These are phyloP conservation scores for Magnolia sinica DNA, from an alignment of 164 flowering plant genomes.

Conservation along the genomic window DNA sequence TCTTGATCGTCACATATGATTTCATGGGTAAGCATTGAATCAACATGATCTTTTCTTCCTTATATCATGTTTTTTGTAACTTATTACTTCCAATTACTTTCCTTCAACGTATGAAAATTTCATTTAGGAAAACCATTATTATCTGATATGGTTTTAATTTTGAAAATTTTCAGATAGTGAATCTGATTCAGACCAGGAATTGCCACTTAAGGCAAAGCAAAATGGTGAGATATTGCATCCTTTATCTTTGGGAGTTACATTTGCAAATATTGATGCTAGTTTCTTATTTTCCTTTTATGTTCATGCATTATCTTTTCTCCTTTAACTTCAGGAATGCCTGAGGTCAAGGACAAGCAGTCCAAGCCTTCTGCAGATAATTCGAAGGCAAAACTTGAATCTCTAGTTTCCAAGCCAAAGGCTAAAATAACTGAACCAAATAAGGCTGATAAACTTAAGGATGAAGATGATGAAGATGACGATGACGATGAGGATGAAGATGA, in stretches of 20 bases:
- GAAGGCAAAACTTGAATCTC: slow-evolving; percentile 19
- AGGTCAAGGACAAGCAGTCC: slow-evolving; percentile 13
- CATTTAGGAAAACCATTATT: not conserved
- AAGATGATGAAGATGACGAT: slow-evolving; percentile 27
- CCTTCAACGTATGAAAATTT: not conserved
- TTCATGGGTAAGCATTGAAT: slow-evolving; percentile 10
- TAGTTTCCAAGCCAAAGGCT: slow-evolving; percentile 24
- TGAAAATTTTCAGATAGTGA: slow-evolving; percentile 22
- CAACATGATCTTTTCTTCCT: not conserved
- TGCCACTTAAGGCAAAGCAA: slow-evolving; percentile 18
- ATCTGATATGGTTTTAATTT: not conserved
- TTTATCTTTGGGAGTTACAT: not conserved
- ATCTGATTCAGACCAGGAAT: slow-evolving; percentile 30
- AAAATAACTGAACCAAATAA: slow-evolving; percentile 29
- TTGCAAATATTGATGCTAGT: no score
- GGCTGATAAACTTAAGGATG: slow-evolving; percentile 19
- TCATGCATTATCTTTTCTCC: no score
- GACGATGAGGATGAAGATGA: slow-evolving; percentile 29
- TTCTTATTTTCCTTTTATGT: not conserved
- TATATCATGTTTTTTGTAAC: not conserved
- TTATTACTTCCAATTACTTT: not conserved
- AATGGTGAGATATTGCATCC: slow-evolving; percentile 29
- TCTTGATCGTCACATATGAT: slow-evolving; percentile 1
- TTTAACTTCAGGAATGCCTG: slow-evolving; percentile 28
- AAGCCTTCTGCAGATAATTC: slow-evolving; percentile 27